Conservation (phyloP, 768 basidiomycete genomes). For the Amanita molliuscula region DNA sequence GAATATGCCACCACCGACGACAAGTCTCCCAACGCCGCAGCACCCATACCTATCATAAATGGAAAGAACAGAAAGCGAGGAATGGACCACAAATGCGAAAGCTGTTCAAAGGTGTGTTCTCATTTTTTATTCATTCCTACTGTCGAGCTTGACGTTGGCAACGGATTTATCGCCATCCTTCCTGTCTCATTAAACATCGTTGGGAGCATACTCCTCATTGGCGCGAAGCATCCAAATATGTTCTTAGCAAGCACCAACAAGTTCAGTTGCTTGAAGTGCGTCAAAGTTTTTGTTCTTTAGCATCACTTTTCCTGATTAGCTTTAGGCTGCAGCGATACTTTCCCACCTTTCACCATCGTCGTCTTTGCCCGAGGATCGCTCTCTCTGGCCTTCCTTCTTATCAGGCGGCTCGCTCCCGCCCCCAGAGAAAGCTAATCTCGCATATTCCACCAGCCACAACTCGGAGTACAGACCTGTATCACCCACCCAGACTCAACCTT, state of each 20-base stretch:
- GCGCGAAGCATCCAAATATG: conserved; percentile 84
- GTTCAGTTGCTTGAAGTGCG: conserved; percentile 87
- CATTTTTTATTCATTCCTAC: conserved; percentile 6
- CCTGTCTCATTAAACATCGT: conserved; percentile 92
- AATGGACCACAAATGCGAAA: conserved; percentile 85
- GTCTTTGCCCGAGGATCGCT: conserved; percentile 88
- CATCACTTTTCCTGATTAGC: conserved; percentile 3
- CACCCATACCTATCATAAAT: conserved; percentile 27
- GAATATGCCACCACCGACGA: conserved; percentile 11
- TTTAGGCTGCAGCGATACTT: conserved; percentile 87
- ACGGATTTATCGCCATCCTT: conserved; percentile 84
- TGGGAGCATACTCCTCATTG: conserved; percentile 98
- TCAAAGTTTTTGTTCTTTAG: conserved; percentile 1
- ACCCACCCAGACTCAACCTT: conserved; percentile 8
- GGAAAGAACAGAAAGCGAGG: conserved; percentile 65
- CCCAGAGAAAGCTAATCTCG: conserved; percentile 20
- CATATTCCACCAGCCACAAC: conserved; percentile 1
- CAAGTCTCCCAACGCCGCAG: conserved; percentile 10
- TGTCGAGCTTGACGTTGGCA: not conserved
- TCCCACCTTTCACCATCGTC: conserved; percentile 69
- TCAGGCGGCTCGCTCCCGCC: conserved; percentile 60
- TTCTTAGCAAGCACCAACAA: conserved; percentile 93
- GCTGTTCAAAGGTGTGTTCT: conserved; percentile 78
- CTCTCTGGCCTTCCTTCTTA: conserved; percentile 82
- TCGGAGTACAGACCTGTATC: conserved; percentile 4